Conservation (phyloP, 306 rosid species). For the Crataegus laevigata region DNA sequence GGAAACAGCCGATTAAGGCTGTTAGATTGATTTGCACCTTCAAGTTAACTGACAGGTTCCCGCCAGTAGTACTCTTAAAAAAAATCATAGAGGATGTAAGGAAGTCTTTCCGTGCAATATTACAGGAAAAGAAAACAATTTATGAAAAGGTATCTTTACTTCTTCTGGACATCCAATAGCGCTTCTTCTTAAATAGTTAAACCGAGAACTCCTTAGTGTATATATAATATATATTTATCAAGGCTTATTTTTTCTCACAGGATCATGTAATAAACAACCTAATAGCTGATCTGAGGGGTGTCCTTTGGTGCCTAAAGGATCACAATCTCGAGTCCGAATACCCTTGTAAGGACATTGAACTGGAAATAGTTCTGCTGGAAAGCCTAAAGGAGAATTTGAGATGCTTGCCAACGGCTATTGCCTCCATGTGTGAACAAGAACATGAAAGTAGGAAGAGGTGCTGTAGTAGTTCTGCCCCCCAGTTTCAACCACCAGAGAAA, state of each 20-base stretch:
- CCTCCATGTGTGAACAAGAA: neutral
- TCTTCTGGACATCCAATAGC: neutral
- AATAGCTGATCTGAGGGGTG: constrained; percentile 18
- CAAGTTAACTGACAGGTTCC: constrained; percentile 33
- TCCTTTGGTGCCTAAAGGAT: constrained; percentile 31
- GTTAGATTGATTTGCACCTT: constrained; percentile 46
- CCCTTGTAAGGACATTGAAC: constrained; percentile 20
- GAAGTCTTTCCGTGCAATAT: neutral
- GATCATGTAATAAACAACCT: constrained; percentile 22
- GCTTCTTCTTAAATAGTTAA: neutral
- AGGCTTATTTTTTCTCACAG: constrained; percentile 18
- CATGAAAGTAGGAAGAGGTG: neutral
- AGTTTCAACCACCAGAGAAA: neutral
- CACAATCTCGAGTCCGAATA: constrained; percentile 28
- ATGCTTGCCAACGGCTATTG: neutral
- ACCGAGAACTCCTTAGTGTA: neutral
- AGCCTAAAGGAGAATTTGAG: constrained; percentile 13
- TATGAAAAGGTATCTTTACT: constrained; percentile 28
- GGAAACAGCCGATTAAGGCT: constrained; percentile 34
- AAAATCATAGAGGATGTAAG: neutral
- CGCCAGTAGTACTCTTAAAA: constrained; percentile 28
- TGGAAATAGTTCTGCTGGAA: constrained; percentile 16
- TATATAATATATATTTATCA: neutral
- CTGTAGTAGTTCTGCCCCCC: neutral
- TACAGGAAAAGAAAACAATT: neutral